phyloP scores from a whole-genome alignment of 2,329 filamentous ascomycete genomes.

The Raffaelea arxii region DNA sequence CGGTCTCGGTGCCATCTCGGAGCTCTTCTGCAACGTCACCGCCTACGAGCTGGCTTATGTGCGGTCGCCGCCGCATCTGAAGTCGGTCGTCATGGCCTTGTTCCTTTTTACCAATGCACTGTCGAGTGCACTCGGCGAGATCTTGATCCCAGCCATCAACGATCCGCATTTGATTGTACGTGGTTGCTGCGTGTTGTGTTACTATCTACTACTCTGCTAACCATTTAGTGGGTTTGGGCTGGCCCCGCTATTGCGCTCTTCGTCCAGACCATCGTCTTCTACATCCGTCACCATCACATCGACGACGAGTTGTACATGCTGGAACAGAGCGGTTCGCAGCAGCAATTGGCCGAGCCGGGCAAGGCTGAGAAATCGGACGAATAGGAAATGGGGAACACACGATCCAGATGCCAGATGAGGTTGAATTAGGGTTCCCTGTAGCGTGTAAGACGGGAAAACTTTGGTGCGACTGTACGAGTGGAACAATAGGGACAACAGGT shows the following conservation, averaged over 20 bases:
- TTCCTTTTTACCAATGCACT: conserved; percentile 49
- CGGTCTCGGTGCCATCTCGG: conserved; percentile 40
- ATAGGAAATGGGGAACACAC: too few relatives aligned
- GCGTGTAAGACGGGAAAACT: too few relatives aligned
- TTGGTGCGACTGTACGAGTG: too few relatives aligned
- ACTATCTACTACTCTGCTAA: neutral
- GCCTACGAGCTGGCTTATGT: conserved; percentile 59
- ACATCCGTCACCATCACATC: conserved; percentile 32
- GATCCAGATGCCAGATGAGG: too few relatives aligned
- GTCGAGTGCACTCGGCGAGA: conserved; percentile 38
- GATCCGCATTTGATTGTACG: conserved; percentile 30
- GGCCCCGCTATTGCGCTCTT: conserved; percentile 37
- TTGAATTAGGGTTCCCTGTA: too few relatives aligned
- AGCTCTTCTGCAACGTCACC: conserved; percentile 53
- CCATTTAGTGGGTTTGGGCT: conserved; percentile 26
- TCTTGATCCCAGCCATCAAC: conserved; percentile 28
- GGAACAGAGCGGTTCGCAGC: conserved; percentile 10
- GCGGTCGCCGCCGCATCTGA: conserved; percentile 57
- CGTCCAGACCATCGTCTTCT: conserved; percentile 37
- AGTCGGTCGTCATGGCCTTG: conserved; percentile 46
- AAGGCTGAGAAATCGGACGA: neutral
- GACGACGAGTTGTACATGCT: conserved; percentile 38
- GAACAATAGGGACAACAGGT: too few relatives aligned
- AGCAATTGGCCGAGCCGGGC: neutral
- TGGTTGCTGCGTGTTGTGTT: neutral